phyloP scores from a whole-genome alignment of 176 grass and related monocot species.

The Paspalum notatum region DNA sequence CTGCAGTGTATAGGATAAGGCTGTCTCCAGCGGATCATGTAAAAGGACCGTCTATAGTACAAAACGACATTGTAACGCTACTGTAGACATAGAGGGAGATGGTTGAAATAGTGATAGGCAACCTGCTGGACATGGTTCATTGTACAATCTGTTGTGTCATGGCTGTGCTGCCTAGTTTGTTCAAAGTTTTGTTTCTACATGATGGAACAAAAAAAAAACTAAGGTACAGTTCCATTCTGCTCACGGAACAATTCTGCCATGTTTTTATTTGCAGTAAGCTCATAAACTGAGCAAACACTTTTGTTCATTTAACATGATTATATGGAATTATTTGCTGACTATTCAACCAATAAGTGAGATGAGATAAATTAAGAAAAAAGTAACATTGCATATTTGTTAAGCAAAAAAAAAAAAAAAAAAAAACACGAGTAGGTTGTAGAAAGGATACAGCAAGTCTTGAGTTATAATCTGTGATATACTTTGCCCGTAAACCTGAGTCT shows the following conservation, averaged over 20 bases:
- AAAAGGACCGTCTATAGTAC: too few species aligned
- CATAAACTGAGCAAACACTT: neutral
- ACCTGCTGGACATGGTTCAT: too few species aligned
- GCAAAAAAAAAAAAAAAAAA: neutral
- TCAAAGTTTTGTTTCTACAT: neutral
- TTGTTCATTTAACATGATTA: constrained; percentile 4
- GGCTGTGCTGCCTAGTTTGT: constrained; percentile 6
- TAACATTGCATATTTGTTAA: constrained; percentile 25
- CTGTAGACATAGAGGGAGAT: too few species aligned
- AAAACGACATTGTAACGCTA: too few species aligned
- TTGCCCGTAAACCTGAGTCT: constrained; percentile 52
- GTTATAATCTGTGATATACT: constrained; percentile 73
- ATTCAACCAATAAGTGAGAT: constrained; percentile 23
- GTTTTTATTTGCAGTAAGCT: neutral
- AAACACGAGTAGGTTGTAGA: constrained; percentile 7
- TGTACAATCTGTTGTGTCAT: neutral
- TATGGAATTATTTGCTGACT: constrained; percentile 6
- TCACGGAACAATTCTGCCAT: neutral
- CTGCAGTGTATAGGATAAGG: constrained; percentile 55
- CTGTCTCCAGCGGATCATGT: too few species aligned
- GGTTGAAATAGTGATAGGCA: too few species aligned
- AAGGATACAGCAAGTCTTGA: constrained; percentile 77
- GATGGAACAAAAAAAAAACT: constrained; percentile 4
- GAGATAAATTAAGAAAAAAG: neutral
- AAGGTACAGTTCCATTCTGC: constrained; percentile 21